Base-by-base conservation (phyloP, 768 basidiomycete species). In the Termitomyces sp. region DNA sequence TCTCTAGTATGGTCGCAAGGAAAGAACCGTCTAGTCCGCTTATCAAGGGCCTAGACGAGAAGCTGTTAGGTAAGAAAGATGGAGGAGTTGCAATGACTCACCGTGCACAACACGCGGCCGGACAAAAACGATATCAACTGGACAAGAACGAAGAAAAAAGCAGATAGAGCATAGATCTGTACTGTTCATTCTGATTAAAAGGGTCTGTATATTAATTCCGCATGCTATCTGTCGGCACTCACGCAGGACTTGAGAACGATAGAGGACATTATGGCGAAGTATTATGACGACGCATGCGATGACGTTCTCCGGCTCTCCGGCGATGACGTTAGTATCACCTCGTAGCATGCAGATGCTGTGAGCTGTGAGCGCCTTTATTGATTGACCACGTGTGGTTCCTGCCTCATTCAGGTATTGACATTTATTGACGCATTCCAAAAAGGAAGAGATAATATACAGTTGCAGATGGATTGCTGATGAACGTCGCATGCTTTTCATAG, bases 91-190 rank as follows among this genome's bases (percentile, higher is more conserved):
- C n/a, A n/a, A 33, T 10, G 33, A 67, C 74, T 15, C 35, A 78
- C 78, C 53, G 64, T 78, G 80, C 95, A 97, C 56, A 97, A 83
- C 17, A 87, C 82, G 62, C 85, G 80, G 38, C 78, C 84, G 14
- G 97, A 75, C 43, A 95, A 76, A 74, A 94, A 92, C 74, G 86
- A 94, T 42, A 83, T 87, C 26, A 93, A 78, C 73, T 96, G 94
- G 47, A 81, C 78, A 40, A 92, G 78, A 41, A 91, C 76, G 67
- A 98, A 97, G 17, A 94, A 72, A 38, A 85, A 65, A 19, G 83
- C 85, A 2, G 90, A 79, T 37, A 87, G 78, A 56, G 85, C 66
- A 73, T 91, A 95, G 23, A 23, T 23, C 1, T 23, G 23, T 23
- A 23, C 23, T 23, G 1, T 23, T 23, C 23, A 23, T 23, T 23